Base-by-base conservation (phyloP, 805 yeast species). In the Pichia thaimueangensis region DNA sequence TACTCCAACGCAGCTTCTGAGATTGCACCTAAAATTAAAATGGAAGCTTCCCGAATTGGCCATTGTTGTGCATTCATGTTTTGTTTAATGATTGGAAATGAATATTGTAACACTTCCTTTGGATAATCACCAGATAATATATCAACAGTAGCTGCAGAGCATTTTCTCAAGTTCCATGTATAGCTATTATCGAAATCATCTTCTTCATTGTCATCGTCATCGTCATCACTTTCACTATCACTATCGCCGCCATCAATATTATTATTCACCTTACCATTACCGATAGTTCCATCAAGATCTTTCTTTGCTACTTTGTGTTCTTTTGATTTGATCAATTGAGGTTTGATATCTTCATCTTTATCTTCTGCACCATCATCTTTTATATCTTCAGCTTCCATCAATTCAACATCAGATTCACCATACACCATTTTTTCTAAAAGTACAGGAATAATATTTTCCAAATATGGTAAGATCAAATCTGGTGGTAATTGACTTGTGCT, bases 131-230 rank as follows among this genome's bases (percentile, higher is more conserved):
- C 68, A 1, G 97, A 83, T 43, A 93, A 64, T 1, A 82, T 74
- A 58, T 93, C 98, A 33, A 93, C 69, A 0, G 97, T 83, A 4
- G 97, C 93, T 3, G 97, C 97, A 5, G 95, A 73, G 62, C 97
- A 91, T 63, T 91, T 91, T 56, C 98, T 74, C 45, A 93, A 64
- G 54, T 81, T 87, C 98, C 98, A 93, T 53, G 80, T 86, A 28
- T 80, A 77, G 35, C 79, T 71, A 29, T 74, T 79, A 42, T 73
- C 81, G 37, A 73, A 83, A 40, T 75, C 84, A 21, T 77, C 86
- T 13, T 76, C 86, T 12, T 74, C 82, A 23, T 72, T 80, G 32
- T 76, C 80, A 13, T 73, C 79, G 9, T 73, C 78, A 19, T 64
- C 70, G 29, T 65, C 75, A 17, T 64, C 68, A 16, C 58, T 68